phyloP scores from a whole-genome alignment of 2,329 filamentous ascomycete genomes.

The Nemania sp. region DNA sequence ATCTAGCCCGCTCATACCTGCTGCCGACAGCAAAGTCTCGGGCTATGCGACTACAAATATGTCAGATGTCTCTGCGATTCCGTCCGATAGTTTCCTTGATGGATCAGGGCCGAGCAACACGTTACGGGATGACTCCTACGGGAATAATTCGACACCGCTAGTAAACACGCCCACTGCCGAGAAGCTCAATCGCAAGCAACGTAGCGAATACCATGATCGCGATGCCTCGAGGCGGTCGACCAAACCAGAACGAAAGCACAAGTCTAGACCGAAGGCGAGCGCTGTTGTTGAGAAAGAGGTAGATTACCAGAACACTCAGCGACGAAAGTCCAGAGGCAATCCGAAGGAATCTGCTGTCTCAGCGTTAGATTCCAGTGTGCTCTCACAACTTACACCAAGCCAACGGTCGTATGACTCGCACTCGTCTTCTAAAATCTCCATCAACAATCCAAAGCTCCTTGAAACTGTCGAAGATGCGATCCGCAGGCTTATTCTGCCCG shows the following conservation, averaged over 20 bases:
- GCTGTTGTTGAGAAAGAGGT: slow-evolving; percentile 52
- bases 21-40: slow-evolving; percentile 57
- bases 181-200: slow-evolving; percentile 50
- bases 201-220: slow-evolving; percentile 48
- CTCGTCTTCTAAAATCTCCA: slow-evolving; percentile 67
- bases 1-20: slow-evolving; percentile 69
- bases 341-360: slow-evolving; percentile 58
- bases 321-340: slow-evolving; percentile 55
- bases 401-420: slow-evolving; percentile 60
- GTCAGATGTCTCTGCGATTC: slow-evolving; percentile 84
- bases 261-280: slow-evolving; percentile 54
- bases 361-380: slow-evolving; percentile 55
- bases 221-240: slow-evolving; percentile 41
- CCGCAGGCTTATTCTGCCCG: slow-evolving; percentile 83
- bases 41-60: slow-evolving; percentile 66
- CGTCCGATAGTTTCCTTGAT: slow-evolving; percentile 64
- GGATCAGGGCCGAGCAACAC: slow-evolving; percentile 48
- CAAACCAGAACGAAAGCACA: slow-evolving; percentile 55
- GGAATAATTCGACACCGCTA: slow-evolving; percentile 44
- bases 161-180: slow-evolving; percentile 46
- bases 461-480: slow-evolving; percentile 95
- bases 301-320: slow-evolving; percentile 51
- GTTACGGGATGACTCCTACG: slow-evolving; percentile 10
- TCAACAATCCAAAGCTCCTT: slow-evolving; percentile 88
- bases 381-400: slow-evolving; percentile 57